Evolutionary conservation across 495 filamentous ascomycete genomes (phyloP).

Genomic region (Aspergillus heteromorphus): DNA sequence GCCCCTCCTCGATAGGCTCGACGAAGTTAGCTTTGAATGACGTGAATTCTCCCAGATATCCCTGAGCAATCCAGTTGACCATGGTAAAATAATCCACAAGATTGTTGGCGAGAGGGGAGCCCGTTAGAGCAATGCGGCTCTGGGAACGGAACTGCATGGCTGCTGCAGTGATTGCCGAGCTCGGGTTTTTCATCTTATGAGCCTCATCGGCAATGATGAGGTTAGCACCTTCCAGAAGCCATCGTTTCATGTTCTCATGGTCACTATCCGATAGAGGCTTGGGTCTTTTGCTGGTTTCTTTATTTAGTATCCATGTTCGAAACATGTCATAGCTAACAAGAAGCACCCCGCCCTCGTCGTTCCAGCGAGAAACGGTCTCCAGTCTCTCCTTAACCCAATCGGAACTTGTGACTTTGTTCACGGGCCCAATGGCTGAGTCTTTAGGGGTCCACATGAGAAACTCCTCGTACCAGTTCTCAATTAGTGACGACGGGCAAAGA

Average conservation of each 20-base stretch:
- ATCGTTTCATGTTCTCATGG: conserved; percentile 33
- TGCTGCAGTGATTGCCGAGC: conserved; percentile 44
- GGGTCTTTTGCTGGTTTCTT: conserved; percentile 14
- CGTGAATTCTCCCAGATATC: conserved; percentile 58
- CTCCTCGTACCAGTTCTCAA: conserved; percentile 83
- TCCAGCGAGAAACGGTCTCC: conserved; percentile 51
- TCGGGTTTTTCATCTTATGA: conserved; percentile 66
- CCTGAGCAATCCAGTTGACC: conserved; percentile 83
- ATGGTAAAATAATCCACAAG: conserved; percentile 77
- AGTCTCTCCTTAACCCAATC: conserved; percentile 30
- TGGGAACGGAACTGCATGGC: conserved; percentile 55
- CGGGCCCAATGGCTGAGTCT: conserved; percentile 38
- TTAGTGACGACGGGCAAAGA: conserved; percentile 67
- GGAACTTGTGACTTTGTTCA: conserved; percentile 44
- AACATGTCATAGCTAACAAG: conserved; percentile 72
- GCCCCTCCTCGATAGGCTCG: conserved; percentile 66
- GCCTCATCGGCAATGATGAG: conserved; percentile 89
- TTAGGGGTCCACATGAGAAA: conserved; percentile 61
- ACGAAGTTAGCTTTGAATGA: conserved; percentile 67
- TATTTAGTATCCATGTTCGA: conserved; percentile 38
- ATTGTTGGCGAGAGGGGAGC: conserved; percentile 80
- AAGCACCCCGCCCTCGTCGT: conserved; percentile 61
- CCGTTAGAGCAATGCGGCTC: conserved; percentile 80
- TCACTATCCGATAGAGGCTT: conserved; percentile 25
- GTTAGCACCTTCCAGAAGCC: conserved; percentile 55